Evolutionary conservation across 129 eudicot genomes (phyloP).

Genomic region (Dittrichia graveolens): DNA sequence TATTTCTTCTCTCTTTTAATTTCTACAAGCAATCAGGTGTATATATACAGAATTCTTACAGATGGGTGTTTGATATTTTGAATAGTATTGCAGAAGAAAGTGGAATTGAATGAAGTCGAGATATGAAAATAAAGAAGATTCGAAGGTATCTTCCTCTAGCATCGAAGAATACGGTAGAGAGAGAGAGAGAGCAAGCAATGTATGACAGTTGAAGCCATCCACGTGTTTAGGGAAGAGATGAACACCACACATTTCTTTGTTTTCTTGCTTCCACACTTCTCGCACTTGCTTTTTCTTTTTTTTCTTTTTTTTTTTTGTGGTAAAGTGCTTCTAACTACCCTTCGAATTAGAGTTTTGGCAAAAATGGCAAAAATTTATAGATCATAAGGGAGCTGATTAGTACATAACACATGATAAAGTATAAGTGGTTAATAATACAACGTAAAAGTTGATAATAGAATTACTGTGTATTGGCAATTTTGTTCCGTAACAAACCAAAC

Average conservation of each 20-base stretch:
- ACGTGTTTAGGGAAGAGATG: slow-evolving; percentile 41
- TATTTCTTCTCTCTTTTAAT: neutral
- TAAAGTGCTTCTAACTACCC: slow-evolving; percentile 2
- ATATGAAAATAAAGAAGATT: slow-evolving; percentile 45
- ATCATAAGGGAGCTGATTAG: too few species aligned
- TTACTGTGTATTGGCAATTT: too few species aligned
- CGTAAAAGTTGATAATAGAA: too few species aligned
- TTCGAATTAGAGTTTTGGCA: too few species aligned
- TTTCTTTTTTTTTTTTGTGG: neutral
- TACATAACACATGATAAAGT: too few species aligned
- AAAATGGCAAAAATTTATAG: too few species aligned
- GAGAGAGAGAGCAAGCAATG: slow-evolving; percentile 20
- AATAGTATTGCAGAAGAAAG: neutral
- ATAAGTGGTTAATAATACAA: too few species aligned
- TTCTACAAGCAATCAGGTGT: neutral
- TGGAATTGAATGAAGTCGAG: slow-evolving; percentile 17
- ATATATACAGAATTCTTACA: slow-evolving; percentile 2
- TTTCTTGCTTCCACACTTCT: slow-evolving; percentile 28
- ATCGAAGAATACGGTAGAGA: slow-evolving; percentile 25
- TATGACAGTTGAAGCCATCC: slow-evolving; percentile 45
- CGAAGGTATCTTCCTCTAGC: slow-evolving; percentile 48
- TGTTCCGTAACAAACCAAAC: too few species aligned
- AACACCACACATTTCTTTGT: slow-evolving; percentile 41
- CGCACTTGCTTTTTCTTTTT: neutral
- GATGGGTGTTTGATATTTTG: slow-evolving; percentile 24